Base-by-base conservation (phyloP, 306 rosid genomes). In the Luffa acutangula region DNA sequence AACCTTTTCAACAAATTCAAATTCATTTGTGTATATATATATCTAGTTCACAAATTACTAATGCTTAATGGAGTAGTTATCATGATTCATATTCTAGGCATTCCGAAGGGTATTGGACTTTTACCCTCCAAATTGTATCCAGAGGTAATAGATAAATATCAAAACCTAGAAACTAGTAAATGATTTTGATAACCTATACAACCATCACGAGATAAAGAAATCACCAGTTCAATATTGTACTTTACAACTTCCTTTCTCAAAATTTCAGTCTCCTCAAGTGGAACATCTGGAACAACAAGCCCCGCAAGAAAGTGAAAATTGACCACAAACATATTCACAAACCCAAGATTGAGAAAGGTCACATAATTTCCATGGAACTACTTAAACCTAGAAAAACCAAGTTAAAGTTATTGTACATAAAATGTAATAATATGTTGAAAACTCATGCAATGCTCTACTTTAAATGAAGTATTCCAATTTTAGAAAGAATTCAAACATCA, bases 181-280 rank as follows among this genome's bases (percentile, higher is more conserved):
- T 39, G 34, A 67, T 18, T 18, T 8, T 41, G 15, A 67, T 6
- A 9, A 20, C 21, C 13, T 58, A 58, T n/a, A 9, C 11, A 17
- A 4, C 52, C 75, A n/a, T 67, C 17, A 13, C 13, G 25, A 17
- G 18, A 59, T 42, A 80, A 73, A 80, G 79, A 65, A 83, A 85
- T 80, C 80, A 94, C 98, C 93, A 94, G 82, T 82, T 95, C 97
- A 70, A 91, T 89, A 62, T 90, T 83, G 80, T 89, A 39, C 75
- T 91, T 91, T 83, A 74, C 78, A 76, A 97, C 97, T n/a, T n/a
- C n/a, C n/a, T n/a, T n/a, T n/a, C n/a, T n/a, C n/a, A n/a, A n/a
- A n/a, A n/a, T n/a, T n/a, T n/a, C n/a, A n/a, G n/a, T n/a, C n/a
- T n/a, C n/a, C n/a, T n/a, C n/a, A n/a, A n/a, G n/a, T n/a, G n/a